Percentiles rank a stretch among this genome's conserved stretches.
These are phyloP conservation scores for Fraxinus sp. DNA, from an alignment of 305 asterid genomes.

Conservation along the genomic window DNA sequence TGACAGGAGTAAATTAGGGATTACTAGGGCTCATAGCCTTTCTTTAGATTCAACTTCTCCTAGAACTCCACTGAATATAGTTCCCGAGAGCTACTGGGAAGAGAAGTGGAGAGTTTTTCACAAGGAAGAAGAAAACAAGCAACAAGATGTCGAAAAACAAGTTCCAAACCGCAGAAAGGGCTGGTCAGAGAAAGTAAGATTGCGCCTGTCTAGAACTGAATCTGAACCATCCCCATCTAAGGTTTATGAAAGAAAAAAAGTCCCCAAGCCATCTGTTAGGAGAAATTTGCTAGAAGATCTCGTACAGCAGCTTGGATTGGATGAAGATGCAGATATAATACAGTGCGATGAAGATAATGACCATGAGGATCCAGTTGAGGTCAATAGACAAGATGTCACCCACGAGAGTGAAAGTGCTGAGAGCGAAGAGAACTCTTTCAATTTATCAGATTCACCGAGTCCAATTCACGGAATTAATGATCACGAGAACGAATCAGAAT, in stretches of 20 bases:
- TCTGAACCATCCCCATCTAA: constrained; percentile 63
- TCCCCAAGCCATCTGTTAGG: constrained; percentile 54
- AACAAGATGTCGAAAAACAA: constrained; percentile 33
- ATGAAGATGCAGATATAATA: constrained; percentile 40
- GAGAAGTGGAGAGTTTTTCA: constrained; percentile 91
- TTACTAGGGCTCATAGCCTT: constrained; percentile 57
- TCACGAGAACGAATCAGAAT: constrained; percentile 46
- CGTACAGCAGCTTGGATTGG: constrained; percentile 60
- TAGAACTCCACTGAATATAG: constrained; percentile 49
- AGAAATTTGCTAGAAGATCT: constrained; percentile 82
- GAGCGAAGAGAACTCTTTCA: constrained; percentile 54
- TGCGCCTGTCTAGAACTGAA: constrained; percentile 60
- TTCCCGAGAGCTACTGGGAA: constrained; percentile 94
- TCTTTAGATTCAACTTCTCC: constrained; percentile 68
- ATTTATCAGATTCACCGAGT: constrained; percentile 47
- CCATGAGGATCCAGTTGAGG: constrained; percentile 33
- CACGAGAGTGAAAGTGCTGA: constrained; percentile 35
- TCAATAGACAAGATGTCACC: constrained; percentile 27
- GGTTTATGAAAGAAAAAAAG: constrained; percentile 37
- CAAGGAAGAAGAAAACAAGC: constrained; percentile 63
- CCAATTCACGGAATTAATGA: constrained; percentile 36
- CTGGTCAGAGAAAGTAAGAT: constrained; percentile 73
- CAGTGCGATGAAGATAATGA: constrained; percentile 27
- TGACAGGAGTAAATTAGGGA: constrained; percentile 45
- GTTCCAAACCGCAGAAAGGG: constrained; percentile 50